A percentile compares a stretch with the other conserved stretches of the same genome.
Conservation (phyloP, 2,329 filamentous ascomycete genomes). For the Cladosporium sp. region DNA sequence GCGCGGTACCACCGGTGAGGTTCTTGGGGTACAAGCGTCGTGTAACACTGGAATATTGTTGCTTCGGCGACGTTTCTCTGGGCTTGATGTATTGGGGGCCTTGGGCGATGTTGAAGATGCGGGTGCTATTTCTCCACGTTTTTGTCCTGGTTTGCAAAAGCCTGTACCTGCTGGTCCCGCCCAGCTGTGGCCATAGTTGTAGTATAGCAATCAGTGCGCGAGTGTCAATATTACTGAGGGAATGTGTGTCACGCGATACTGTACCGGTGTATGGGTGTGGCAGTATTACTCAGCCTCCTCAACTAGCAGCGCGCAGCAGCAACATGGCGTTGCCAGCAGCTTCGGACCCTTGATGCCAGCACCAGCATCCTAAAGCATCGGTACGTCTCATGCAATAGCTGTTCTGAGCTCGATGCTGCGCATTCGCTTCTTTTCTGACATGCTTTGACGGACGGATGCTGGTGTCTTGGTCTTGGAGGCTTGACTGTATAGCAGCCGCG, state of each 20-base stretch:
- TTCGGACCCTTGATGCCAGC: neutral
- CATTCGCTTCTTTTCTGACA: neutral
- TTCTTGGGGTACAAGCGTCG: constrained; percentile 1
- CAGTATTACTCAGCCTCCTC: neutral
- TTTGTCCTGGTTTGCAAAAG: neutral
- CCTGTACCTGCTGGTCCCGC: neutral
- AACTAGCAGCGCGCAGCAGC: neutral
- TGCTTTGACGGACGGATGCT: neutral
- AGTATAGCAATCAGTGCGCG: too few species aligned
- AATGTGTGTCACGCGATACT: constrained; percentile 2
- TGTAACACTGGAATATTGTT: neutral
- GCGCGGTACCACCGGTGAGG: constrained; percentile 1
- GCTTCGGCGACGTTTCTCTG: neutral
- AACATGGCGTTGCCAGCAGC: constrained; percentile 4
- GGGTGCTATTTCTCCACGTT: neutral
- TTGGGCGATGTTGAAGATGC: neutral
- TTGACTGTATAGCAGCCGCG: neutral
- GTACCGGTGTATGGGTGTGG: neutral
- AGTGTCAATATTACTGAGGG: neutral
- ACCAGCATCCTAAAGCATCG: neutral
- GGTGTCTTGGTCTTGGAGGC: neutral
- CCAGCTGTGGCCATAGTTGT: neutral
- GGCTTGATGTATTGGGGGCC: neutral
- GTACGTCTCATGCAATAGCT: neutral
- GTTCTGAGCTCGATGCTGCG: neutral